Conservation (phyloP, 208 protist species). For the Trypanosomatidae sp. region DNA sequence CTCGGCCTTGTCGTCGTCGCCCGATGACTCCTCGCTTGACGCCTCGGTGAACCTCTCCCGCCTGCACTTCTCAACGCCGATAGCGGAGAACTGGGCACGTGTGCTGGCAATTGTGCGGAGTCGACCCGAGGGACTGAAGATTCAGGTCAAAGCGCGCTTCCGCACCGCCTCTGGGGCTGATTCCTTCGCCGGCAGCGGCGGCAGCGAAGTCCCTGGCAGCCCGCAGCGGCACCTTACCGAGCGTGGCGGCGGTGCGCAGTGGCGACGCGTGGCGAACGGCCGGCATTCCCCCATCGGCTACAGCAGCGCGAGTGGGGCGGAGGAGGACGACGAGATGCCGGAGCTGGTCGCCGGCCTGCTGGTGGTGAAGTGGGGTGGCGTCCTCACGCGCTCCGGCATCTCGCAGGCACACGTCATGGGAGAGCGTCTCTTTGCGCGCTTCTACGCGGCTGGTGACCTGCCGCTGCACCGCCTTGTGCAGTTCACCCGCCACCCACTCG, state of each 20-base stretch:
- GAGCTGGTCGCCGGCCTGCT: slow-evolving; percentile 31
- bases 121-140: slow-evolving; percentile 36
- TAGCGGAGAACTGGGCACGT: slow-evolving; percentile 39
- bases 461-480: slow-evolving; percentile 34
- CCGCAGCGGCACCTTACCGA: no score
- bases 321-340: slow-evolving; percentile 9
- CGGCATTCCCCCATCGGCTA: no score
- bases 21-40: slow-evolving; percentile 15
- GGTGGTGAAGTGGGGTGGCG: slow-evolving; percentile 66
- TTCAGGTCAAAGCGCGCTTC: slow-evolving; percentile 37
- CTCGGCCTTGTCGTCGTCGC: neutral
- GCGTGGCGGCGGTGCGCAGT: no score
- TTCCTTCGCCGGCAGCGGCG: slow-evolving; percentile 29
- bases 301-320: slow-evolving; percentile 3
- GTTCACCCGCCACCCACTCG: slow-evolving; percentile 38
- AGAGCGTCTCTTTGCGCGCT: slow-evolving; percentile 53
- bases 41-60: neutral
- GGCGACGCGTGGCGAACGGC: no score
- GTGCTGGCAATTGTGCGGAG: slow-evolving; percentile 43
- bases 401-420: slow-evolving; percentile 48
- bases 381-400: slow-evolving; percentile 46
- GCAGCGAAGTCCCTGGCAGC: no score
- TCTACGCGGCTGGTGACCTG: slow-evolving; percentile 55
- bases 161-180: slow-evolving; percentile 3
- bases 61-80: slow-evolving; percentile 2